These are phyloP conservation scores for Yamadazyma triangularis DNA, from an alignment of 1,139 yeast genomes.

Conservation along the genomic window DNA sequence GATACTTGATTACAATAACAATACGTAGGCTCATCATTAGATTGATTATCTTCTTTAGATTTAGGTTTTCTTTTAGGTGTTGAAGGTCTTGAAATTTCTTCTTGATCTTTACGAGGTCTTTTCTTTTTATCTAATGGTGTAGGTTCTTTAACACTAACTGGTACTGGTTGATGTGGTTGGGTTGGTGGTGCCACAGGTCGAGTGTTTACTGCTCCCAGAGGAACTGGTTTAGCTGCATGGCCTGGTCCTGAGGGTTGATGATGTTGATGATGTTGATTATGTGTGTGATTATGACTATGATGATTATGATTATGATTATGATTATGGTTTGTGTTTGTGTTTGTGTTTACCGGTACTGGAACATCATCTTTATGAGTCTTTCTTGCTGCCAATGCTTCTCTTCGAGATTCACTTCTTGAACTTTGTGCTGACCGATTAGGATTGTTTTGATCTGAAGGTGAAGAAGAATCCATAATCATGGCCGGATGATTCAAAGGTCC, in stretches of 20 bases:
- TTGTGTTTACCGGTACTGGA: too few species aligned
- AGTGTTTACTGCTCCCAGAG: too few species aligned
- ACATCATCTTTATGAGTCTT: slow-evolving; percentile 50
- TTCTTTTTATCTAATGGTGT: slow-evolving; percentile 22
- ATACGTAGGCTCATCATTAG: slow-evolving; percentile 73
- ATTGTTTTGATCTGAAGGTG: slow-evolving; percentile 29
- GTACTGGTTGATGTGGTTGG: slow-evolving; percentile 2
- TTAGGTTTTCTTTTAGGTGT: slow-evolving; percentile 25
- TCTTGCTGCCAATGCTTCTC: slow-evolving; percentile 90
- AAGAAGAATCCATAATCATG: slow-evolving; percentile 53
- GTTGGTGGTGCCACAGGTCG: too few species aligned
- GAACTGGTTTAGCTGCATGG: too few species aligned
- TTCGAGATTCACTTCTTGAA: slow-evolving; percentile 73
- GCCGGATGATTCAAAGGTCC: slow-evolving; percentile 92
- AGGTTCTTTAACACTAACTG: slow-evolving; percentile 6
- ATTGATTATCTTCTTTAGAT: slow-evolving; percentile 26
- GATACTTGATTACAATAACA: slow-evolving; percentile 97
- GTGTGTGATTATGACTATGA: too few species aligned
- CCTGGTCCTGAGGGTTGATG: too few species aligned
- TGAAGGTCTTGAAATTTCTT: slow-evolving; percentile 13
- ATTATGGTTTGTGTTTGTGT: too few species aligned
- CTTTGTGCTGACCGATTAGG: slow-evolving; percentile 57
- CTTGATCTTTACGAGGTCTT: slow-evolving; percentile 19
- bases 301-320: too few species aligned
- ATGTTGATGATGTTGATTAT: too few species aligned